Percentiles rank a stretch among this genome's conserved stretches.
These are phyloP conservation scores for Fusarium sp. DNA, from an alignment of 2,329 filamentous ascomycete species.

Conservation along the genomic window DNA sequence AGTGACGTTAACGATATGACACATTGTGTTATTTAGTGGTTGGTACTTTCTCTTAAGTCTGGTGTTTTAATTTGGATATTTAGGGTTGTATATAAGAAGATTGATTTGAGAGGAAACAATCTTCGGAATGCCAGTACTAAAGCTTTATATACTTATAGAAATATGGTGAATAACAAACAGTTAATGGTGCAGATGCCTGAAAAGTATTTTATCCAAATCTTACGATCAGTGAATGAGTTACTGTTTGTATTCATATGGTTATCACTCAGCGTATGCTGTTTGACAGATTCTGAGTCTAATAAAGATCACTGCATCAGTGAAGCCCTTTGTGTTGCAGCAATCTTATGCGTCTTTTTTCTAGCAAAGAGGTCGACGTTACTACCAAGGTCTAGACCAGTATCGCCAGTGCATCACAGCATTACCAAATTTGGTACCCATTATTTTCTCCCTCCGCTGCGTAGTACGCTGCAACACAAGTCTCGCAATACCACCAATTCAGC, in stretches of 20 bases:
- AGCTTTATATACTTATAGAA: neutral
- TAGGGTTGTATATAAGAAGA: neutral
- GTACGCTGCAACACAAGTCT: neutral
- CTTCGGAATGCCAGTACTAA: neutral
- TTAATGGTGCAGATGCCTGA: rapidly evolving
- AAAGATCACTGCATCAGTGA: neutral
- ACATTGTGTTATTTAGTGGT: neutral
- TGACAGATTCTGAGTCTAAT: rapidly evolving
- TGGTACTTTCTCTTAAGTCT: rapidly evolving
- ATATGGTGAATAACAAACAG: neutral
- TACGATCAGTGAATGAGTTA: neutral
- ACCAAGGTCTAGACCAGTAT: too few relatives aligned
- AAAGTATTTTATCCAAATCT: rapidly evolving
- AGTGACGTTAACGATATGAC: neutral
- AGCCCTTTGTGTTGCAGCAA: rapidly evolving
- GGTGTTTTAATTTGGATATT: neutral
- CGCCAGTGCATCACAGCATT: neutral
- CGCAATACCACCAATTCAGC: neutral
- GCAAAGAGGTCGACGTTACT: rapidly evolving
- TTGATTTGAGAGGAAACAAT: neutral
- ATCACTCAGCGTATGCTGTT: neutral
- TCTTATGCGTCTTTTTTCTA: too few relatives aligned
- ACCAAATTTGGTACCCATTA: neutral
- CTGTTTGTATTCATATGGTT: rapidly evolving
- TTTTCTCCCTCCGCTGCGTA: neutral